These are phyloP conservation scores for Didymellaceae sp. DNA, from an alignment of 2,329 filamentous ascomycete genomes.

Conservation along the genomic window DNA sequence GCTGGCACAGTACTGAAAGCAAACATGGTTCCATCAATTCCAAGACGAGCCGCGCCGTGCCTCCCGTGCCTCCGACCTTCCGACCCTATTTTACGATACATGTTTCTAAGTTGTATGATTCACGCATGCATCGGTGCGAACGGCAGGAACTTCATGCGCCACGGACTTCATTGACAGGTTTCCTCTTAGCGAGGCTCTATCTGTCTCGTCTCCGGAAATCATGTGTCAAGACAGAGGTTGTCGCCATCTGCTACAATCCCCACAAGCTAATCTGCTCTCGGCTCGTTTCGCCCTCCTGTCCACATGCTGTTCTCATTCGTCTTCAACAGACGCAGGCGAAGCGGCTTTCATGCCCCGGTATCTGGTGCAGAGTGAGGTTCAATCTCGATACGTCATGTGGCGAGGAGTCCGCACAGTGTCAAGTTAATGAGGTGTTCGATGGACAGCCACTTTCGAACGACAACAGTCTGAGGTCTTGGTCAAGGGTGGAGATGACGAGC, in stretches of 20 bases:
- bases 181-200: conserved; percentile 25
- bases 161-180: conserved; percentile 21
- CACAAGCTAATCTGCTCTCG: conserved; percentile 29
- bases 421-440: conserved; percentile 21
- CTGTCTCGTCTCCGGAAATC: conserved; percentile 22
- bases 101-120: conserved; percentile 42
- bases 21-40: conserved; percentile 1
- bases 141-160: conserved; percentile 33
- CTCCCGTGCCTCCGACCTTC: conserved; percentile 23
- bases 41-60: conserved; percentile 35
- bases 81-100: conserved; percentile 26
- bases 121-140: conserved; percentile 33
- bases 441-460: conserved; percentile 19
- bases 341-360: conserved; percentile 29
- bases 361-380: conserved; percentile 29
- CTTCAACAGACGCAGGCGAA: conserved; percentile 22
- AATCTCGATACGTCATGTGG: conserved; percentile 21
- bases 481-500: conserved; percentile 12
- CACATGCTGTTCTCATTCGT: conserved; percentile 28
- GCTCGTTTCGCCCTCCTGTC: conserved; percentile 31
- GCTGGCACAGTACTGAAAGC: background rate
- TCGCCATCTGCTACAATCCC: conserved; percentile 27
- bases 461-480: conserved; percentile 22
- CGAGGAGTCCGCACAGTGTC: conserved; percentile 17
- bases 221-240: conserved; percentile 32